Conservation (phyloP, 73 alveolate species). For the Paraurostyla sp. region DNA sequence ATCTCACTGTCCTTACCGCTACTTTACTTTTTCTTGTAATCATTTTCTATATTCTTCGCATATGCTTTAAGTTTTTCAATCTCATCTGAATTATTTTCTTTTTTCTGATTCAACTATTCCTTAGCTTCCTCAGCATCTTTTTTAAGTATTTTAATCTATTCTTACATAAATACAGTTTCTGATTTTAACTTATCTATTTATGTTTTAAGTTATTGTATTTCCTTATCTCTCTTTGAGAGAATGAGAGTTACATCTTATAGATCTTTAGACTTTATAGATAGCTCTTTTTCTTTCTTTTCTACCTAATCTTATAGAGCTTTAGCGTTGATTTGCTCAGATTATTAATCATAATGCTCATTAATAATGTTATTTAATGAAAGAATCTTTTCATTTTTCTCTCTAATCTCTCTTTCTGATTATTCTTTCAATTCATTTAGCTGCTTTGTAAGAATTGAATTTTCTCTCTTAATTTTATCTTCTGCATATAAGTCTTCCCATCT, state of each 20-base stretch:
- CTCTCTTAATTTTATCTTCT: background rate
- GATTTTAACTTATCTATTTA: background rate
- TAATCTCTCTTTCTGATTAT: constrained; percentile 33
- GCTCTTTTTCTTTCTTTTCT: background rate
- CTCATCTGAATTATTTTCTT: too few relatives aligned
- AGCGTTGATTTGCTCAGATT: background rate
- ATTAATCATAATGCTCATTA: constrained; percentile 14
- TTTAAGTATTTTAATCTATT: background rate
- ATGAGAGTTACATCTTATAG: background rate
- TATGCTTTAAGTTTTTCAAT: constrained; percentile 14
- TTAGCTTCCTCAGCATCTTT: background rate
- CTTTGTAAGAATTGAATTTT: background rate
- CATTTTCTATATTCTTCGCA: background rate
- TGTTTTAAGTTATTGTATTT: background rate
- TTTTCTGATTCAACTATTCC: background rate
- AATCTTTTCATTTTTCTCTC: constrained; percentile 59
- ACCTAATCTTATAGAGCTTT: background rate
- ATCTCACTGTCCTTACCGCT: constrained; percentile 19
- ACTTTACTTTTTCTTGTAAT: background rate
- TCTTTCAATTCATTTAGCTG: constrained; percentile 46
- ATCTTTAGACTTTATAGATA: constrained; percentile 16
- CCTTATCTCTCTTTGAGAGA: constrained; percentile 39
- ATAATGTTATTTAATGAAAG: constrained; percentile 43
- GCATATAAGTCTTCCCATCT: constrained; percentile 27
- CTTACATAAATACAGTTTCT: background rate